Evolutionary conservation across 2,329 filamentous ascomycete species (phyloP), one percentile per base, ranked within the genome.

Genomic region (Simplicillium sp.): DNA sequence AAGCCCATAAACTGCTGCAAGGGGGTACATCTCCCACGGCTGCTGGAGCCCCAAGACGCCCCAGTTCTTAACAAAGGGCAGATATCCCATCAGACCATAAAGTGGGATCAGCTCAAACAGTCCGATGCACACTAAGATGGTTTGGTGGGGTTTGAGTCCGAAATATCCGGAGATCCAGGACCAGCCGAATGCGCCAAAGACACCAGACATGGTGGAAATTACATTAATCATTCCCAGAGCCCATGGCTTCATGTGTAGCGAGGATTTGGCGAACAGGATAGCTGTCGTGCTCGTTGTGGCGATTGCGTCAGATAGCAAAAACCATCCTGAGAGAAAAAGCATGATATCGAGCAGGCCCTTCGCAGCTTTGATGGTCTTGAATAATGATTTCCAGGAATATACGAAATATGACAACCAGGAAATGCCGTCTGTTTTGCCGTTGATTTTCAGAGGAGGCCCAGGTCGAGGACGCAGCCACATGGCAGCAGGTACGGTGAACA

Each of bases 251-350:
- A 98, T 98, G 48, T 84, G 78, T 9, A 98, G 70, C 47, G 88
- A 80, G 0, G 90, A 97, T 65, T 97, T 97, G 33, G 90, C 92
- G 58, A 96, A 98, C 9, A 98, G 71, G 20, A 97, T 88, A 1
- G 92, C 92, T 1, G 92, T 97, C 12, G 88, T 90, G 29, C 86
- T 92, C 1, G 94, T 90, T 0, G 92, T 97, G 7, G 92, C 92
- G 47, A 97, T 88, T 34, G 86, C 88, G 54, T 98, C 92, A 7
- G 86, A 94, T 2, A 98, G 73, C 25, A 98, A 72, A 57, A 98
- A 96, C 92, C 92, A 98, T 6, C 87, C 88, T 3, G 75, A 78
- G 4, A 98, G 73, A 57, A 92, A 92, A 7, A 90, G 67, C 20
- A 85, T 66, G 20, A 90, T 81, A 51, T 92, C 86, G 38, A 79